These are phyloP conservation scores for Prunus kanzakura DNA, from an alignment of 306 rosid species.

Conservation along the genomic window DNA sequence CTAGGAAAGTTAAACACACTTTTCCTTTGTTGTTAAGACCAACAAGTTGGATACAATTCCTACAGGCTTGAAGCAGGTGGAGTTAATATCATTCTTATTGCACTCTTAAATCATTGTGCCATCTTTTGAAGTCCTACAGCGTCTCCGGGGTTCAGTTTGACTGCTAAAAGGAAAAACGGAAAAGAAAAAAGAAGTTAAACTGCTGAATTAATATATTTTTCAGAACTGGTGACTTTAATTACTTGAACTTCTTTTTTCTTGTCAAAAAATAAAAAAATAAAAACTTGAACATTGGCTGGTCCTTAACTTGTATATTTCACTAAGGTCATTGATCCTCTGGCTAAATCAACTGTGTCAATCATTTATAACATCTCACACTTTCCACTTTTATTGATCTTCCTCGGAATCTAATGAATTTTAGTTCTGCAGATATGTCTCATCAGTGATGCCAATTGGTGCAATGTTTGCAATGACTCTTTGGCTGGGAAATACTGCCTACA, in stretches of 20 bases:
- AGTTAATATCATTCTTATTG: not conserved
- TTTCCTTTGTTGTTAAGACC: not conserved
- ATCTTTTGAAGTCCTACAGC: too few relatives aligned
- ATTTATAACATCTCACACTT: not conserved
- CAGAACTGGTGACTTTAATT: not conserved
- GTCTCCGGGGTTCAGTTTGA: not conserved
- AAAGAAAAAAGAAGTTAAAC: not conserved
- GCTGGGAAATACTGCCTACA: constrained; percentile 98
- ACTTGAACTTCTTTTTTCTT: not conserved
- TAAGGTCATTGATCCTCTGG: not conserved
- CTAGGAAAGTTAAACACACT: not conserved
- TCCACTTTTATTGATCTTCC: constrained; percentile 15
- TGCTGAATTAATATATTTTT: not conserved
- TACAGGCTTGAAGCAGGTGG: not conserved
- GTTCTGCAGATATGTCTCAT: constrained; percentile 72
- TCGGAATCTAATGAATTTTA: constrained; percentile 27
- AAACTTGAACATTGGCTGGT: constrained; percentile 1
- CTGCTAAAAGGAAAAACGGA: not conserved
- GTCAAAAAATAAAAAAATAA: not conserved
- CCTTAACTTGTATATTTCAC: not conserved
- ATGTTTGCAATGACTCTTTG: constrained; percentile 99
- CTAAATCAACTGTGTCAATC: not conserved
- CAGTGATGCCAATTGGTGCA: constrained; percentile 96
- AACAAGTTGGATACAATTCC: not conserved
- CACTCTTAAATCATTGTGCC: not conserved